Conservation (phyloP, 441 rosid genomes). For the Melastoma candidum region DNA sequence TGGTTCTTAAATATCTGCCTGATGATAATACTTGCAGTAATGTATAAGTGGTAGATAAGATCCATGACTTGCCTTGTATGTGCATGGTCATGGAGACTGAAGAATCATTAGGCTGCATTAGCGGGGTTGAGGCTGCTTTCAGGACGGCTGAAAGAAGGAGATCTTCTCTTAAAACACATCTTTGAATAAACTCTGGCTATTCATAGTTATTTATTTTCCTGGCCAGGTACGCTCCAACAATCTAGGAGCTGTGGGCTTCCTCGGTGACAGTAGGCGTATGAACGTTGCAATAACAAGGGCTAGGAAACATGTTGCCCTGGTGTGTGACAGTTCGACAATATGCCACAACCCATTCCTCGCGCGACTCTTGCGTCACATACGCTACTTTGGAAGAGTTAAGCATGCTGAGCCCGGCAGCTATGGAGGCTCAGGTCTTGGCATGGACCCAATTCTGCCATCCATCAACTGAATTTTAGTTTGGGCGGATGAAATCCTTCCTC, state of each 20-base stretch:
- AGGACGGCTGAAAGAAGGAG: no score
- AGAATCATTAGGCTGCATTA: no score
- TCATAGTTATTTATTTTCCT: background rate
- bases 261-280: slow-evolving; percentile 90
- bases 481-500: no score
- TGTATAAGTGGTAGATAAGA: no score
- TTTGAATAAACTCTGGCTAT: no score
- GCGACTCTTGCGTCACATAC: slow-evolving; percentile 80
- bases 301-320: slow-evolving; percentile 74
- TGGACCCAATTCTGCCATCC: slow-evolving; percentile 91
- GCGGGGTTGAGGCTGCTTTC: no score
- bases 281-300: slow-evolving; percentile 96
- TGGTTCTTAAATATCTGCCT: no score
- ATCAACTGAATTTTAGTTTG: slow-evolving; percentile 28
- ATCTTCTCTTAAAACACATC: no score
- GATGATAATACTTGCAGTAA: no score
- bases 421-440: slow-evolving; percentile 86
- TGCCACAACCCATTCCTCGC: slow-evolving; percentile 93
- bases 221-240: slow-evolving; percentile 84
- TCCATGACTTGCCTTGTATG: no score
- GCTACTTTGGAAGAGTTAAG: slow-evolving; percentile 80
- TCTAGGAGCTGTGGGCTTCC: slow-evolving; percentile 89
- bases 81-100: no score
- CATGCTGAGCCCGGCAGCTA: slow-evolving; percentile 76
- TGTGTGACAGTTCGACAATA: slow-evolving; percentile 93